A percentile compares a stretch with the other conserved stretches of the same genome.
Evolutionary conservation across 2,329 filamentous ascomycete species (phyloP).

Genomic region (Colletotrichum echinochloae): DNA sequence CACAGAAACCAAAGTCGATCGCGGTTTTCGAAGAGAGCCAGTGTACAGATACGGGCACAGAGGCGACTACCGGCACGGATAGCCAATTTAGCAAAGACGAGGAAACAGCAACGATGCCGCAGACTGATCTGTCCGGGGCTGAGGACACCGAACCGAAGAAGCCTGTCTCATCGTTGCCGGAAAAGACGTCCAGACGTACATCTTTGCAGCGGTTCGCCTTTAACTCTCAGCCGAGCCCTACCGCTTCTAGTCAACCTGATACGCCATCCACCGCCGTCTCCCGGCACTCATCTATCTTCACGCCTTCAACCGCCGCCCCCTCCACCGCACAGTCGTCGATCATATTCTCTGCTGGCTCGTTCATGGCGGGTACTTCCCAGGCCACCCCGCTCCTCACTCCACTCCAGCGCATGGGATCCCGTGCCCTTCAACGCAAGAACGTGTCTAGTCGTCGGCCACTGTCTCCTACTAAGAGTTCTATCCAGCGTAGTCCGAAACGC

Average conservation of each 20-base stretch:
- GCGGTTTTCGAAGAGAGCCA: constrained; percentile 59
- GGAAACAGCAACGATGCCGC: constrained; percentile 25
- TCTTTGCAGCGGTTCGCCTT: constrained; percentile 47
- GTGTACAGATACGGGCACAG: constrained; percentile 41
- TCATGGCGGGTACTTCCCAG: constrained; percentile 52
- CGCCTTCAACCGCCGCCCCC: constrained; percentile 45
- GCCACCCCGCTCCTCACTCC: constrained; percentile 61
- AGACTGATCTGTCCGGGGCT: constrained; percentile 27
- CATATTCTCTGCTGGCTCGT: constrained; percentile 51
- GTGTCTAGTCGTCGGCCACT: constrained; percentile 44
- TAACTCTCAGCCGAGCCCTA: constrained; percentile 30
- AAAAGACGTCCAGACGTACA: constrained; percentile 11
- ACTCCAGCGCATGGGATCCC: constrained; percentile 64
- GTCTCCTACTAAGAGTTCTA: constrained; percentile 36
- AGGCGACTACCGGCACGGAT: constrained; percentile 25
- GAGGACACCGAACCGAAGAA: constrained; percentile 9
- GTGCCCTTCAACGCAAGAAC: constrained; percentile 54
- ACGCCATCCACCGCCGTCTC: constrained; percentile 50
- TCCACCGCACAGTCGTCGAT: constrained; percentile 59
- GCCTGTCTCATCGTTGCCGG: neutral
- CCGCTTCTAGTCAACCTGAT: constrained; percentile 45
- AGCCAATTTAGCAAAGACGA: constrained; percentile 40
- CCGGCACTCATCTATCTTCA: constrained; percentile 46
- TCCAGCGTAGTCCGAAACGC: constrained; percentile 42
- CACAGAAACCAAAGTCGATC: constrained; percentile 53